These are phyloP conservation scores for Trapa bicornis DNA, from an alignment of 345 rosid species.

Conservation along the genomic window DNA sequence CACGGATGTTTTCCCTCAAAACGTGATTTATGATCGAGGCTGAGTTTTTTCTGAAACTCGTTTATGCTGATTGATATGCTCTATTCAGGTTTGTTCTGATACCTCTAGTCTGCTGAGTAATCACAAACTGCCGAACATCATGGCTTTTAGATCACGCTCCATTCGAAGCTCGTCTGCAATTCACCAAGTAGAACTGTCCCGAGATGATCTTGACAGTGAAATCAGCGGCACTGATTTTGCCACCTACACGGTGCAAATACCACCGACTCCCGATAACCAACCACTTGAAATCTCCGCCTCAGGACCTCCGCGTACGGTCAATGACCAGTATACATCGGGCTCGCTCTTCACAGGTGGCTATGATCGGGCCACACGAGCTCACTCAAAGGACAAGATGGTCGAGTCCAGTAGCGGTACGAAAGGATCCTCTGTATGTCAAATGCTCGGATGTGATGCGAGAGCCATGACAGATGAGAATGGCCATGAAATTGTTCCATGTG, in stretches of 20 bases:
- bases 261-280: conserved; percentile 58
- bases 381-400: conserved; percentile 24
- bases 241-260: conserved; percentile 39
- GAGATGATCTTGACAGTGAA: conserved; percentile 40
- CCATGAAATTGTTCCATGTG: conserved; percentile 23
- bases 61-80: background rate
- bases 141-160: conserved; percentile 21
- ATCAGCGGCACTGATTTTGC: conserved; percentile 22
- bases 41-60: background rate
- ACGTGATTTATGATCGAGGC: background rate
- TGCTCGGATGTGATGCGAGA: conserved; percentile 30
- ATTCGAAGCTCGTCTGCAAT: conserved; percentile 18
- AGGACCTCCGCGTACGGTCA: conserved; percentile 8
- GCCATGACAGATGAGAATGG: conserved; percentile 26
- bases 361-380: conserved; percentile 24
- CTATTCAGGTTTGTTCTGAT: conserved; percentile 13
- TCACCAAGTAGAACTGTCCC: conserved; percentile 27
- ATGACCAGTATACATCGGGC: conserved; percentile 18
- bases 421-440: conserved; percentile 18
- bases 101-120: background rate
- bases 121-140: conserved; percentile 6
- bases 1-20: background rate
- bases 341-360: conserved; percentile 39
- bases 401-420: conserved; percentile 13
- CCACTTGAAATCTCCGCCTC: conserved; percentile 14